These are phyloP conservation scores for Ceratocystis ficicola DNA, from an alignment of 2,329 filamentous ascomycete genomes.

Conservation along the genomic window DNA sequence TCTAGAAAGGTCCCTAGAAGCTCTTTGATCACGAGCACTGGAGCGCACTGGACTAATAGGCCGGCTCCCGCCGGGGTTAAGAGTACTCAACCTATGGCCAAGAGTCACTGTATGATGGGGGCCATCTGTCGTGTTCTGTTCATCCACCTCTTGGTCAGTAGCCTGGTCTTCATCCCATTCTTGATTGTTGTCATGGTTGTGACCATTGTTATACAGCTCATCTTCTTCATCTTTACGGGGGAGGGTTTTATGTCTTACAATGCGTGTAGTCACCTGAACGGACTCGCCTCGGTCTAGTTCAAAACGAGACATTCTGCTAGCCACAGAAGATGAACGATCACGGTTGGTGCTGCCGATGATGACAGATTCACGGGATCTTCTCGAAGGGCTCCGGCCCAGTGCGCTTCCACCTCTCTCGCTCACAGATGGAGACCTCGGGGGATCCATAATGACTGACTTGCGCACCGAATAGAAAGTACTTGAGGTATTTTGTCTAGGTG, in stretches of 20 bases:
- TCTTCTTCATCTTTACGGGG: slow-evolving; percentile 35
- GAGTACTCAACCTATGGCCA: slow-evolving; percentile 14
- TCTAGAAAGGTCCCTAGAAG: slow-evolving; percentile 33
- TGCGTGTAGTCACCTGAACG: slow-evolving; percentile 78
- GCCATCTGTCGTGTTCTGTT: slow-evolving; percentile 19
- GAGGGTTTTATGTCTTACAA: slow-evolving; percentile 61
- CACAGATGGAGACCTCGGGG: slow-evolving; percentile 36
- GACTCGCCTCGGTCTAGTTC: slow-evolving; percentile 43
- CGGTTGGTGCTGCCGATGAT: slow-evolving; percentile 29
- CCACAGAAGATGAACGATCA: slow-evolving; percentile 43
- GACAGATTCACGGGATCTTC: slow-evolving; percentile 38
- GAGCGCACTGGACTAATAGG: slow-evolving; percentile 14
- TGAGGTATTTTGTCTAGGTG: slow-evolving; percentile 33
- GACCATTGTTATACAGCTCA: slow-evolving; percentile 22
- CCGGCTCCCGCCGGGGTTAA: slow-evolving; percentile 14
- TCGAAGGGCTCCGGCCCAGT: slow-evolving; percentile 30
- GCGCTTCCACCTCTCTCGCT: slow-evolving; percentile 35
- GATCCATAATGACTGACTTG: slow-evolving; percentile 32
- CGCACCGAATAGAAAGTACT: slow-evolving; percentile 50
- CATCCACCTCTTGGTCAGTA: slow-evolving; percentile 18
- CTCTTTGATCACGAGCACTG: slow-evolving; percentile 34
- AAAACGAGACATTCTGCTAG: slow-evolving; percentile 45
- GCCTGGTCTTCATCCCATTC: slow-evolving; percentile 23
- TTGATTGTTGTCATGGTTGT: slow-evolving; percentile 22
- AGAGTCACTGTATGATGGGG: slow-evolving; percentile 14